Conservation (phyloP, 306 rosid genomes). For the Acacia confusa region DNA sequence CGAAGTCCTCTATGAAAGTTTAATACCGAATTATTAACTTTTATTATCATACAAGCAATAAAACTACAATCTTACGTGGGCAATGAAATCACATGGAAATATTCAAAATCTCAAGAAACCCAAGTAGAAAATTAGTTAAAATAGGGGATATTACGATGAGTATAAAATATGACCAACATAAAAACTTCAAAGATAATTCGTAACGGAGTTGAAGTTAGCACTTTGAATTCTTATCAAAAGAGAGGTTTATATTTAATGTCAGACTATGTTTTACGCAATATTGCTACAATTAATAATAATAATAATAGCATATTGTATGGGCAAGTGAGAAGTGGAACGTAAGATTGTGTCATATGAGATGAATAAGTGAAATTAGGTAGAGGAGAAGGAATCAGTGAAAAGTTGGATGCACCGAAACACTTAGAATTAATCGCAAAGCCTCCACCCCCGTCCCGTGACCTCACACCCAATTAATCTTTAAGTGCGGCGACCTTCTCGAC, state of each 20-base stretch:
- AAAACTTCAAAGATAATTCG: neutral
- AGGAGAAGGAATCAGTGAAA: neutral
- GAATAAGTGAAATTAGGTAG: too few relatives aligned
- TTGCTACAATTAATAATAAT: too few relatives aligned
- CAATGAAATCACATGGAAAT: neutral
- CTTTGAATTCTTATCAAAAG: too few relatives aligned
- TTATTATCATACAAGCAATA: neutral
- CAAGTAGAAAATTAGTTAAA: too few relatives aligned
- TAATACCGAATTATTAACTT: neutral
- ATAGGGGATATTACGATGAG: too few relatives aligned
- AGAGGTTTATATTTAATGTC: too few relatives aligned
- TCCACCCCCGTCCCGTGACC: conserved; percentile 10
- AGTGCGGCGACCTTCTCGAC: neutral
- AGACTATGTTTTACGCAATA: too few relatives aligned
- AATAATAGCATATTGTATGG: too few relatives aligned
- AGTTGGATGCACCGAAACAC: neutral
- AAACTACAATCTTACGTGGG: neutral
- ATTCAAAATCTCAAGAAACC: neutral
- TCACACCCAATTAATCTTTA: neutral
- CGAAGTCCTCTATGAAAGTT: neutral
- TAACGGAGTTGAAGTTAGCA: too few relatives aligned
- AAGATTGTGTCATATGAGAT: too few relatives aligned
- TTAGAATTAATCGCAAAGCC: neutral
- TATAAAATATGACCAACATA: too few relatives aligned
- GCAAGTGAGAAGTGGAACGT: too few relatives aligned